Evolutionary conservation across 2,329 filamentous ascomycete species (phyloP).

Genomic region (Teratosphaeria gauchensis): DNA sequence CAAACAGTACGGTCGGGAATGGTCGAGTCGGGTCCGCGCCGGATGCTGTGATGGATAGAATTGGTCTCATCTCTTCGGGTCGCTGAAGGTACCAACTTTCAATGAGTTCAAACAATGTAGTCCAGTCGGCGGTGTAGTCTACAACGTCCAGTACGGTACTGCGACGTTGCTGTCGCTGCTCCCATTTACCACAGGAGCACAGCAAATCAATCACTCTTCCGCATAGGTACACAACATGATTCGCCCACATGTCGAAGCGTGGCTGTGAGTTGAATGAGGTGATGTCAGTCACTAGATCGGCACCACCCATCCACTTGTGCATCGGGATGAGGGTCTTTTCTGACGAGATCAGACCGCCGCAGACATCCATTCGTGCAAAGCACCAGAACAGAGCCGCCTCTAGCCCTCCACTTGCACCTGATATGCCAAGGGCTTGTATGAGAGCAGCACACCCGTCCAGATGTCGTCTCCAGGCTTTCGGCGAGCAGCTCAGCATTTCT

Average conservation of each 20-base stretch:
- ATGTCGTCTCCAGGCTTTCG: conserved; percentile 46
- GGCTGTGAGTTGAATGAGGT: conserved; percentile 29
- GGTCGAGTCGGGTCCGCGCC: conserved; percentile 12
- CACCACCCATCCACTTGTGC: conserved; percentile 38
- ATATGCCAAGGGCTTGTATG: conserved; percentile 42
- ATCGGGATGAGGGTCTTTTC: conserved; percentile 42
- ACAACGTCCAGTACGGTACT: conserved; percentile 15
- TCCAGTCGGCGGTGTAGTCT: conserved; percentile 24
- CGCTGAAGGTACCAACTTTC: conserved; percentile 25
- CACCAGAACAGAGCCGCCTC: conserved; percentile 50
- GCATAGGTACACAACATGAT: conserved; percentile 49
- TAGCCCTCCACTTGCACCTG: conserved; percentile 43
- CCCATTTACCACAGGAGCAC: conserved; percentile 21
- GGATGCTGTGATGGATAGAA: conserved; percentile 23
- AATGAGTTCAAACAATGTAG: conserved; percentile 23
- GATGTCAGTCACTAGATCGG: conserved; percentile 28
- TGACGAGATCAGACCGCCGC: conserved; percentile 46
- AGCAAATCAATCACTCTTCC: conserved; percentile 34
- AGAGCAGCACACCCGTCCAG: conserved; percentile 48
- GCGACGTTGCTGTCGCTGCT: conserved; percentile 13
- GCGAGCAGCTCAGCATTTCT: conserved; percentile 41
- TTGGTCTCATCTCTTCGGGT: conserved; percentile 24
- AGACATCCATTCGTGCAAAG: conserved; percentile 49
- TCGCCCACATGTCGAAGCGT: conserved; percentile 47
- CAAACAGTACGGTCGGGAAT: conserved; percentile 38